Conservation (phyloP, 805 yeast genomes). For the Spathaspora boniae region DNA sequence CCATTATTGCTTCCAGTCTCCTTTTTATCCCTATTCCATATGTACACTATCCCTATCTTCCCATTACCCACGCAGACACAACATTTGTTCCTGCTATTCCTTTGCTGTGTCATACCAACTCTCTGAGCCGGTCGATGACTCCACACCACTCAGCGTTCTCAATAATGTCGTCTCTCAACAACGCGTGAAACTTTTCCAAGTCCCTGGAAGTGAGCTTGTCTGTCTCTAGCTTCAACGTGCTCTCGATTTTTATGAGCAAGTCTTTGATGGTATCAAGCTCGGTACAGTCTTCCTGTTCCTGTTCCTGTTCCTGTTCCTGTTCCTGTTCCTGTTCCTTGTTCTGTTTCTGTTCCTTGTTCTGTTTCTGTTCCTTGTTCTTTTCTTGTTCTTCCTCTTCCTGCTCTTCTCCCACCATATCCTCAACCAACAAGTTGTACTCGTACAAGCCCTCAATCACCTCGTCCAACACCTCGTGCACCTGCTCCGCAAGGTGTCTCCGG, state of each 20-base stretch:
- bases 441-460: constrained; percentile 7
- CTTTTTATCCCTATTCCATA: too few species aligned
- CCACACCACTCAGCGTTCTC: constrained; percentile 8
- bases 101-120: too few species aligned
- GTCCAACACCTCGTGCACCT: constrained; percentile 9
- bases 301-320: background rate
- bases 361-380: background rate
- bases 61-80: too few species aligned
- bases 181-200: constrained; percentile 7
- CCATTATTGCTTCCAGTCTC: too few species aligned
- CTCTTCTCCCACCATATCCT: constrained; percentile 4
- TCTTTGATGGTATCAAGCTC: constrained; percentile 1
- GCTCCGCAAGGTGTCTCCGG: constrained; percentile 7
- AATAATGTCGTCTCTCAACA: constrained; percentile 4
- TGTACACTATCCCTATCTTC: too few species aligned
- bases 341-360: constrained; percentile 3
- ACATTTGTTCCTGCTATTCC: too few species aligned
- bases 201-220: constrained; percentile 4
- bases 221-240: constrained; percentile 4
- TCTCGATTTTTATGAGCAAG: constrained; percentile 3
- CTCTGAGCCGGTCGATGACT: constrained; percentile 2
- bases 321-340: background rate
- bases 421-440: constrained; percentile 8
- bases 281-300: background rate
- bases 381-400: background rate